Evolutionary conservation across 1,139 yeast genomes (phyloP), one percentile per base, ranked within the genome.

Genomic region (Ashbya aceris): DNA sequence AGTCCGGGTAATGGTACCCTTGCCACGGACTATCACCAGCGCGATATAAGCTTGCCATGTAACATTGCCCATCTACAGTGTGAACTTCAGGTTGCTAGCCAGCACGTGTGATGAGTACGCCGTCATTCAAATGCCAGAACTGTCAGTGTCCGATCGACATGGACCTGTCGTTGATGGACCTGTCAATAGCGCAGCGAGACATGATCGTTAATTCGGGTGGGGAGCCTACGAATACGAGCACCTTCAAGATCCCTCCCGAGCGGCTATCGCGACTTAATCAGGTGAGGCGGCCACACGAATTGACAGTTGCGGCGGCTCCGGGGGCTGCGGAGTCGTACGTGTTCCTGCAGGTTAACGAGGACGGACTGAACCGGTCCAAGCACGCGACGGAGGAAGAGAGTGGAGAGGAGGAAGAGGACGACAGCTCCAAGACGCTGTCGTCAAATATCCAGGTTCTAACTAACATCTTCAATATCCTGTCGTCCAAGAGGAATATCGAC

Each of bases 401-500:
- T 13, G 48, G 47, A n/a, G 49, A 41, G 10, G 51, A 48, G 17
- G 48, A 47, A n/a, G 45, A 44, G 8, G 45, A 43, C 30, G 39
- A 45, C 3, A 40, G 49, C 20, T 38, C 51, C 12, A 58, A 56
- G 44, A 56, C 68, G 2, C 53, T 71, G 8, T 69, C 76, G 0
- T 63, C 66, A 10, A 65, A 71, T 33, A 57, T 74, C 12, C 65
- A 64, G 34, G 62, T 74, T 11, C 61, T 85, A 28, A 78, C 79
- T 13, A 73, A 73, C n/a, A 69, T 87, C 7, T 79, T 77, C 52
- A 80, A 79, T 49, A 71, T 84, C 1, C 69, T 76, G 50, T 79
- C 75, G 26, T 78, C 78, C 8, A 80, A 81, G 48, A 80, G 82
- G 41, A 87, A 81, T 46, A 72, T 89, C n/a, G 94, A 85, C 49